Conservation (phyloP, 1,284 basidiomycete species). For the Peniophora sp. region DNA sequence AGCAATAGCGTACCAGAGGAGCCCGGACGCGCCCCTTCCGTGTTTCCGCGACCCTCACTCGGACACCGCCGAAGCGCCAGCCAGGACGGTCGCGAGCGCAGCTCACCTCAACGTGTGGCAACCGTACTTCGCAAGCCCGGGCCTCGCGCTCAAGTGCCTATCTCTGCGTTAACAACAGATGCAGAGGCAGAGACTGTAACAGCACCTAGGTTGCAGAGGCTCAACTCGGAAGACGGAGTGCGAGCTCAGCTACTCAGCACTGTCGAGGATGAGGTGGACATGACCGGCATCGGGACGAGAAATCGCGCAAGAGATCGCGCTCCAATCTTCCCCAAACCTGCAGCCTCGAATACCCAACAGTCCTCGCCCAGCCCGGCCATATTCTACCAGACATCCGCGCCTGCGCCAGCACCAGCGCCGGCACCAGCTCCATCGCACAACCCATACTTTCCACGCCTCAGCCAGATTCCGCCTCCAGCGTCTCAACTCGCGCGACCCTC, state of each 20-base stretch:
- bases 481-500: not conserved
- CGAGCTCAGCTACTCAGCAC: slow-evolving; percentile 42
- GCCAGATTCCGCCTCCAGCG: not conserved
- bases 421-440: too few relatives aligned
- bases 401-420: slow-evolving; percentile 12
- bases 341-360: slow-evolving; percentile 27
- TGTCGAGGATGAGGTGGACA: slow-evolving; percentile 16
- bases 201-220: slow-evolving; percentile 2
- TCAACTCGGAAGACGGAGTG: slow-evolving; percentile 19
- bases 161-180: slow-evolving; percentile 33
- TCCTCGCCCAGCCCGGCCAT: slow-evolving; percentile 38
- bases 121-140: slow-evolving; percentile 43
- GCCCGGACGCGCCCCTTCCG: not conserved
- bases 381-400: slow-evolving; percentile 16
- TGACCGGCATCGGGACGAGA: slow-evolving; percentile 47
- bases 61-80: not conserved
- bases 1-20: not conserved
- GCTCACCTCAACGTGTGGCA: slow-evolving; percentile 6
- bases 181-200: slow-evolving; percentile 18
- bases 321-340: slow-evolving; percentile 37
- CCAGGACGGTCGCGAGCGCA: too few relatives aligned
- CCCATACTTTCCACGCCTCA: slow-evolving; percentile 7
- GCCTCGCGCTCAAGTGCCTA: slow-evolving; percentile 53
- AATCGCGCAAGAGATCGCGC: slow-evolving; percentile 13
- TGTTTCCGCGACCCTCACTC: not conserved